Evolutionary conservation across 495 filamentous ascomycete genomes (phyloP).

Genomic region (Neurospora hispaniola): DNA sequence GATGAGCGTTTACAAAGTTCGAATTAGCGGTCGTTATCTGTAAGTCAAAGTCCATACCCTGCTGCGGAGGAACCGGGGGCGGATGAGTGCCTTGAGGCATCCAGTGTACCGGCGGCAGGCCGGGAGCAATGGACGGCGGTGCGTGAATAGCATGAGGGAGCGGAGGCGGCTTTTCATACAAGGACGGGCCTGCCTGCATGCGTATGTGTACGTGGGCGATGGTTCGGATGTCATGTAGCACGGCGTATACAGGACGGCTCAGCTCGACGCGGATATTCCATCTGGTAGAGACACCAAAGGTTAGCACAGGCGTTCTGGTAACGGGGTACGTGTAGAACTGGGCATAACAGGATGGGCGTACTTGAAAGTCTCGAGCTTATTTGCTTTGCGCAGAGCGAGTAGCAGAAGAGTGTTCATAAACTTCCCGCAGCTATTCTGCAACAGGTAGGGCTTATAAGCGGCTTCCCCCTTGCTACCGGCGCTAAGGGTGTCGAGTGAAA

Average conservation of each 20-base stretch:
- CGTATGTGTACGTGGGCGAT: slow-evolving; percentile 48
- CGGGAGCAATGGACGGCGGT: neutral
- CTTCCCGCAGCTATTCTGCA: slow-evolving; percentile 43
- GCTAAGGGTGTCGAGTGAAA: slow-evolving; percentile 39
- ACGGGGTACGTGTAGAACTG: neutral
- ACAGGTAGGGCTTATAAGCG: slow-evolving; percentile 36
- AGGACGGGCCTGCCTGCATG: slow-evolving; percentile 41
- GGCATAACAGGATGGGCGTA: slow-evolving; percentile 14
- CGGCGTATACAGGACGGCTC: slow-evolving; percentile 45
- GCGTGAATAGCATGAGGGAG: slow-evolving; percentile 16
- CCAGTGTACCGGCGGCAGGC: neutral
- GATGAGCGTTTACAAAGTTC: neutral
- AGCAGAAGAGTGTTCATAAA: slow-evolving; percentile 51
- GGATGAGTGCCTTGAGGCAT: neutral
- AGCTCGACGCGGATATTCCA: slow-evolving; percentile 56
- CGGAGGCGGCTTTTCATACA: slow-evolving; percentile 35
- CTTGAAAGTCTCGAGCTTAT: slow-evolving; percentile 45
- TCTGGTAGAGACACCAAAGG: slow-evolving; percentile 18
- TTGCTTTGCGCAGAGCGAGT: slow-evolving; percentile 42
- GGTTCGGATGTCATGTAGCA: slow-evolving; percentile 38
- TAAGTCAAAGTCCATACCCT: neutral
- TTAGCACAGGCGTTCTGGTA: slow-evolving; percentile 2
- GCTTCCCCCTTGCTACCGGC: slow-evolving; percentile 33
- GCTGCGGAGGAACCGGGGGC: neutral
- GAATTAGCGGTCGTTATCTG: neutral